phyloP scores from a whole-genome alignment of 768 basidiomycete species.

The Gelatoporia subvermispora region DNA sequence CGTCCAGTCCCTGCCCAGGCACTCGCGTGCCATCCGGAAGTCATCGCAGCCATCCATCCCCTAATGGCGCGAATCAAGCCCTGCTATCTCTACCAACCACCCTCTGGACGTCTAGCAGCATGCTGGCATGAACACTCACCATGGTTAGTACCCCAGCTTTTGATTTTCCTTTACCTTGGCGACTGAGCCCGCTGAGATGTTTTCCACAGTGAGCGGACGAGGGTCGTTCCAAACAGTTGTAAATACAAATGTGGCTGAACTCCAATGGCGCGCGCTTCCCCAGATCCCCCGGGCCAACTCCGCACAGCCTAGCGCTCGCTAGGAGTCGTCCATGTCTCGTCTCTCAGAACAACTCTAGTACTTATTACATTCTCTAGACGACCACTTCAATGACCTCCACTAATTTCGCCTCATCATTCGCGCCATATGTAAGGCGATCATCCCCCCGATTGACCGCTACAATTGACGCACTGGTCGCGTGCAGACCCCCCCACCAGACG shows the following conservation, averaged over 20 bases:
- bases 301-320: neutral
- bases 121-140: conserved; percentile 21
- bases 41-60: conserved; percentile 29
- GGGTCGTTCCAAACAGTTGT: conserved; percentile 10
- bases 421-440: conserved; percentile 47
- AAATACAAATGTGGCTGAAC: conserved; percentile 8
- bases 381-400: conserved; percentile 26
- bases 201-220: neutral
- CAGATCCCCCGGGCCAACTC: conserved; percentile 3
- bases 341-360: conserved; percentile 10
- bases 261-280: conserved; percentile 1
- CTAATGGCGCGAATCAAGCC: conserved; percentile 1
- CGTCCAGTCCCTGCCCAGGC: neutral
- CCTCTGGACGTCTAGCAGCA: conserved; percentile 11
- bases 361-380: neutral
- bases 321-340: neutral
- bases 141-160: conserved; percentile 24
- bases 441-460: conserved; percentile 4
- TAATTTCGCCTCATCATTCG: conserved; percentile 50
- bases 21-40: conserved; percentile 26
- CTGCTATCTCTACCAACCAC: conserved; percentile 2
- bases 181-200: conserved; percentile 17
- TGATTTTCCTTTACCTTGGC: conserved; percentile 24
- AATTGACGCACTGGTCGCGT: neutral
- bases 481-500: conserved; percentile 58